Percentiles rank a stretch among this genome's conserved stretches.
phyloP scores from a whole-genome alignment of 2,329 filamentous ascomycete genomes.

The Colletotrichum caudatum region DNA sequence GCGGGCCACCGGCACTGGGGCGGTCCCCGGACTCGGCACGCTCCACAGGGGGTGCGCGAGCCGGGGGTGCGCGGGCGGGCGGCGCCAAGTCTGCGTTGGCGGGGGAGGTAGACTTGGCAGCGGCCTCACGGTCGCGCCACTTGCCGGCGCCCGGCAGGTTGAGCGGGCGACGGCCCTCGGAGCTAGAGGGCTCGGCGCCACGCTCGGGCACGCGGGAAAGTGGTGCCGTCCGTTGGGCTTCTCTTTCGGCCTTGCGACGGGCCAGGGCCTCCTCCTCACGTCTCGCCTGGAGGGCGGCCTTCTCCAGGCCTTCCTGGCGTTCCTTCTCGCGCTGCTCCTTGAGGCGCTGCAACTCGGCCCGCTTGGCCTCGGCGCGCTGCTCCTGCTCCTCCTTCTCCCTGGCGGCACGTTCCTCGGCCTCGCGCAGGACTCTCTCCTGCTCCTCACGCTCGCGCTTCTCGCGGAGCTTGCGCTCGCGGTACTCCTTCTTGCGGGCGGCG shows the following conservation, averaged over 20 bases:
- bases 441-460: conserved; percentile 90
- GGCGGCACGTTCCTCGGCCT: conserved; percentile 86
- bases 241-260: conserved; percentile 76
- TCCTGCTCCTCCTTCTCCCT: conserved; percentile 89
- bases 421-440: conserved; percentile 79
- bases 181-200: conserved; percentile 45
- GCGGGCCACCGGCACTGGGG: conserved; percentile 60
- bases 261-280: conserved; percentile 91
- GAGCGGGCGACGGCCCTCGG: conserved; percentile 45
- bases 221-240: conserved; percentile 55
- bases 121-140: conserved; percentile 58
- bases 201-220: conserved; percentile 59
- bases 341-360: conserved; percentile 74
- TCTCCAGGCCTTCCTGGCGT: conserved; percentile 75
- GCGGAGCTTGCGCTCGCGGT: conserved; percentile 82
- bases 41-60: conserved; percentile 47
- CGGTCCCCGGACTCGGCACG: conserved; percentile 63
- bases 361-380: conserved; percentile 82
- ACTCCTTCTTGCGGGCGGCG: conserved; percentile 86
- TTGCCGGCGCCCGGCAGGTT: conserved; percentile 53
- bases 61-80: conserved; percentile 44
- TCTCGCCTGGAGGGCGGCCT: conserved; percentile 77
- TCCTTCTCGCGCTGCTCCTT: conserved; percentile 75
- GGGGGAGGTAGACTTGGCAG: conserved; percentile 46
- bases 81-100: conserved; percentile 49